A percentile compares a stretch with the other conserved stretches of the same genome.
Conservation (phyloP, 805 yeast species). For the Sungouiozyma intestinalis region DNA sequence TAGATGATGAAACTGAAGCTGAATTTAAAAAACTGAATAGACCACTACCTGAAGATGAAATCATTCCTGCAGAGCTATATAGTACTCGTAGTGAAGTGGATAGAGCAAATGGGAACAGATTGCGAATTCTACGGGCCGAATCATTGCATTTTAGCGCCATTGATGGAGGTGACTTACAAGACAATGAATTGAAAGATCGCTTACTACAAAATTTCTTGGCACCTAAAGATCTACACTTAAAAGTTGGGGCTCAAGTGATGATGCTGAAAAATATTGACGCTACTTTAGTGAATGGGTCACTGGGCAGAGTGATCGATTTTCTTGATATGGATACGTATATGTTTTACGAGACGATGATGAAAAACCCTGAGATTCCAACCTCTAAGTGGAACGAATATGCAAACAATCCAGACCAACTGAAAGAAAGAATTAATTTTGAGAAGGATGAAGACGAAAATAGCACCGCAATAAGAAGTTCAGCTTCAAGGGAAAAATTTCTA, state of each 20-base stretch:
- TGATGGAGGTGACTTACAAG: slow-evolving; percentile 43
- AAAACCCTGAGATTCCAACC: slow-evolving; percentile 1
- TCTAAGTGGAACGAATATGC: background rate
- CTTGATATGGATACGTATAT: slow-evolving; percentile 41
- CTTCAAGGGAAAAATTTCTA: slow-evolving; percentile 17
- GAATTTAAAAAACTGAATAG: slow-evolving; percentile 47
- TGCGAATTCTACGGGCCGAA: slow-evolving; percentile 37
- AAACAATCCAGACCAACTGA: slow-evolving; percentile 5
- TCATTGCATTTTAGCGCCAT: slow-evolving; percentile 35
- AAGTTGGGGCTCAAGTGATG: slow-evolving; percentile 75
- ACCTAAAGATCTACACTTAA: slow-evolving; percentile 44
- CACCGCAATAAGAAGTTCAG: slow-evolving; percentile 15
- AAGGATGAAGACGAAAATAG: slow-evolving; percentile 11
- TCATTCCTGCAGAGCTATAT: slow-evolving; percentile 64
- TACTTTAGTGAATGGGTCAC: slow-evolving; percentile 63
- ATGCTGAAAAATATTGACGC: slow-evolving; percentile 67
- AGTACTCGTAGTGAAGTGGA: slow-evolving; percentile 69
- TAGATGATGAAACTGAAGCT: slow-evolving; percentile 36
- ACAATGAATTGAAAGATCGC: slow-evolving; percentile 33
- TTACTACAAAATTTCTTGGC: slow-evolving; percentile 52
- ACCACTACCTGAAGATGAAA: slow-evolving; percentile 44
- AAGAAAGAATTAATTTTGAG: slow-evolving; percentile 13
- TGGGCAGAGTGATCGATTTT: slow-evolving; percentile 59
- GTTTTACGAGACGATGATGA: slow-evolving; percentile 25
- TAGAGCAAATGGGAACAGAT: slow-evolving; percentile 44